Base-by-base conservation (phyloP, 495 filamentous ascomycete genomes). In the Penicillium herquei region DNA sequence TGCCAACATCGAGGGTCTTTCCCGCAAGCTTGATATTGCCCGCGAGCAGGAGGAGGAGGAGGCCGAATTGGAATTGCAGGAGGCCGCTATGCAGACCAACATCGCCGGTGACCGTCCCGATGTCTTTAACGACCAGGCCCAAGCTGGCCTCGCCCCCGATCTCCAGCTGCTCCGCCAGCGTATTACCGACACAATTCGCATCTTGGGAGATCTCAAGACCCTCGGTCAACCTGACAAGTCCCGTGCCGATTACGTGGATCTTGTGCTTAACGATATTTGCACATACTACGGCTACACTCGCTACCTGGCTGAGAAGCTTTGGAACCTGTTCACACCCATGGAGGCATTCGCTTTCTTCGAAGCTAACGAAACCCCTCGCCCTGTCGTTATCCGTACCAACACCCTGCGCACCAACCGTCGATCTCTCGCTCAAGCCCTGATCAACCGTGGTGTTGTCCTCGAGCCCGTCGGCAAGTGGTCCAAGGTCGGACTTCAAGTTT, bases 291-390 rank as follows among this genome's bases (percentile, higher is more conserved):
- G 90, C 52, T 96, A 96, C 73, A 90, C 87, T 3, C 78, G 82
- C 11, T 94, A 84, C 71, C 79, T 96, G 13, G 91, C 90, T 2
- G 87, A 91, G 64, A 96, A 96, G 72, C 82, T 96, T 6, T 85
- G 89, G 72, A 87, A 89, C 62, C 85, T 98, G 7, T 98, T 98
- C 78, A 83, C 92, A 1, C 89, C 95, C 21, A 85, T 87, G 63
- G 95, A 98, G 74, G 95, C 94, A 0, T 96, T 98, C 55, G 92
- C 92, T 7, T 98, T 98, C 73, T 98, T 98, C 74, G 94, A 98
- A 71, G 92, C 92, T 42, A 98, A 98, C 82, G 94, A 98, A 73
- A 91, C 88, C 18, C 81, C 88, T 16, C 86, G 93, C 45, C 93
- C 93, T 1, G 84, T 97, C 43, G 88, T 92, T 56, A 82, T 89